These are phyloP conservation scores for Thuja plicata DNA, from an alignment of 83 land plant genomes.

Conservation along the genomic window DNA sequence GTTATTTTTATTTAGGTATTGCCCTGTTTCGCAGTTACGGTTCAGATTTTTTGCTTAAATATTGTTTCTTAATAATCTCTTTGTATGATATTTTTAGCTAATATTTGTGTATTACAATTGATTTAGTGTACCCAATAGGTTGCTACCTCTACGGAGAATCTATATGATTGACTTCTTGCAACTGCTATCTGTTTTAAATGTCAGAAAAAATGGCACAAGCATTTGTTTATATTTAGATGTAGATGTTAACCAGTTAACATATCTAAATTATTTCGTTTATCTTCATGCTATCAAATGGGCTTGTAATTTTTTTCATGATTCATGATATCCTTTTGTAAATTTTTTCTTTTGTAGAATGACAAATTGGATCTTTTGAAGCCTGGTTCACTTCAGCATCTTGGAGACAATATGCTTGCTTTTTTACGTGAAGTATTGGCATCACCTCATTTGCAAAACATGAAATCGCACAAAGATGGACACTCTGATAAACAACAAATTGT, in stretches of 20 bases:
- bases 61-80: background rate
- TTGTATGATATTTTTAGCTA: background rate
- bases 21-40: background rate
- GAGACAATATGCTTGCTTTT: conserved; percentile 90
- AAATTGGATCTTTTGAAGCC: conserved; percentile 70
- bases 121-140: background rate
- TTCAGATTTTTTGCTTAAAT: background rate
- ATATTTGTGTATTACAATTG: background rate
- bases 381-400: conserved; percentile 96
- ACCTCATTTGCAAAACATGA: conserved; percentile 42
- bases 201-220: background rate
- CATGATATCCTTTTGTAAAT: background rate
- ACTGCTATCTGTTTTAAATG: background rate
- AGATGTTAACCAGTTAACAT: background rate
- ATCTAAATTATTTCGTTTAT: background rate
- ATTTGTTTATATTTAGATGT: background rate
- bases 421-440: conserved; percentile 63
- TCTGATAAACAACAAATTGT: conserved; percentile 35
- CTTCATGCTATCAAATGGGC: background rate
- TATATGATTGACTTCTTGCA: background rate
- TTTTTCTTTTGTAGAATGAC: conserved; percentile 72
- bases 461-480: conserved; percentile 13
- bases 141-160: background rate
- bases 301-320: background rate
- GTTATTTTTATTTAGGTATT: background rate